phyloP scores from a whole-genome alignment of 2,329 filamentous ascomycete species.

The Bipolaris bicolor region DNA sequence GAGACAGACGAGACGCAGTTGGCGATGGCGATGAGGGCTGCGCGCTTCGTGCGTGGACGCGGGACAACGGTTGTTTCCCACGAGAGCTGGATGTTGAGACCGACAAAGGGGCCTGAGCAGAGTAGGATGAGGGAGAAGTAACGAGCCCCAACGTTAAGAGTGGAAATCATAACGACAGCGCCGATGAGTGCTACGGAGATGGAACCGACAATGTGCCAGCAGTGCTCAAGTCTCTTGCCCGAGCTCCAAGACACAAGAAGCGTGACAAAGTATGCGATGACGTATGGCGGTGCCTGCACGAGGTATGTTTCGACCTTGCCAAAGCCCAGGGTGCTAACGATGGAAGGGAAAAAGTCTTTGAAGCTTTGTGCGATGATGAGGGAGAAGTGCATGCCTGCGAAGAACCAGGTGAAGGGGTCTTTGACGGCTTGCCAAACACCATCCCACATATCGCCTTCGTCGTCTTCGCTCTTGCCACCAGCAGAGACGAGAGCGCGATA shows the following conservation, averaged over 20 bases:
- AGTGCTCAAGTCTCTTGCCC: conserved; percentile 38
- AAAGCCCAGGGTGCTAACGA: conserved; percentile 24
- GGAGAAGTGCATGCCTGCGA: conserved; percentile 48
- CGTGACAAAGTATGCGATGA: conserved; percentile 37
- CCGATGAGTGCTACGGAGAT: conserved; percentile 28
- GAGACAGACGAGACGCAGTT: conserved; percentile 49
- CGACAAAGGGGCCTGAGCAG: conserved; percentile 46
- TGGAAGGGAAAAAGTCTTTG: conserved; percentile 42
- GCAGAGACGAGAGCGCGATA: conserved; percentile 33
- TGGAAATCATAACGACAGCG: conserved; percentile 34
- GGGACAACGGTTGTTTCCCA: conserved; percentile 54
- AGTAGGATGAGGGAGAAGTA: conserved; percentile 41
- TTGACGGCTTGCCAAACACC: conserved; percentile 44
- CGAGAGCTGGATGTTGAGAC: conserved; percentile 50
- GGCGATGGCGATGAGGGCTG: conserved; percentile 52
- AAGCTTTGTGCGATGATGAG: conserved; percentile 34
- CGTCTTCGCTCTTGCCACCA: conserved; percentile 29
- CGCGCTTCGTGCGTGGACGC: conserved; percentile 50
- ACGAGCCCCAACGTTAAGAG: conserved; percentile 36
- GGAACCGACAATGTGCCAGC: conserved; percentile 35
- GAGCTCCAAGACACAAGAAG: conserved; percentile 33
- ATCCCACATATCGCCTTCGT: conserved; percentile 45
- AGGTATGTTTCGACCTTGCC: conserved; percentile 44
- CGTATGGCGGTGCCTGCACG: conserved; percentile 51
- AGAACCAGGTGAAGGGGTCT: conserved; percentile 51